phyloP scores from a whole-genome alignment of 1,139 yeast genomes.

The Sugiyamaella pinicola region DNA sequence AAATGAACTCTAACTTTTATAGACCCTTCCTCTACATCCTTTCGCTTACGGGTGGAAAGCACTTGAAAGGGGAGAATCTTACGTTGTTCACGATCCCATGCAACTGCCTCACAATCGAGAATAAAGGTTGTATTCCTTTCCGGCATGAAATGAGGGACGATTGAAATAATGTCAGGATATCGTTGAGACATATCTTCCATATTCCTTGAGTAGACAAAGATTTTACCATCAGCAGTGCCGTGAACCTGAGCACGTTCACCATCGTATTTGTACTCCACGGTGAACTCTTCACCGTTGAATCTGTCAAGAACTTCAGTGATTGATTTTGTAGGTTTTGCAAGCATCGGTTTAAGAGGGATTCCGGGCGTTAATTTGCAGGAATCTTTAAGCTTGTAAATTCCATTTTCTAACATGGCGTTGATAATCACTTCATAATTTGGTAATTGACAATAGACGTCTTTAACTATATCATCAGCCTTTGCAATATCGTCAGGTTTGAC shows the following conservation, averaged over 20 bases:
- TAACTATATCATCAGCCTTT: slow-evolving; percentile 72
- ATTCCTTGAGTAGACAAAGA: slow-evolving; percentile 85
- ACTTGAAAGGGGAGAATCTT: slow-evolving; percentile 93
- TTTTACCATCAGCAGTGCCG: slow-evolving; percentile 62
- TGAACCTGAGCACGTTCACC: slow-evolving; percentile 98
- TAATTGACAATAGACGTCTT: slow-evolving; percentile 86
- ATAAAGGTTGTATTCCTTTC: slow-evolving; percentile 56
- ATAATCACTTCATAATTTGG: slow-evolving; percentile 88
- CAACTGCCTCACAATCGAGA: slow-evolving; percentile 97
- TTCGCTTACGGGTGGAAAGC: slow-evolving; percentile 87
- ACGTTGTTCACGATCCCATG: slow-evolving; percentile 78
- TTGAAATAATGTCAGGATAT: slow-evolving; percentile 84
- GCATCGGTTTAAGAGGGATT: slow-evolving; percentile 94
- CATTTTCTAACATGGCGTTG: slow-evolving; percentile 63
- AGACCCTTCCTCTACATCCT: slow-evolving; percentile 84
- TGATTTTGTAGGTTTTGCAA: slow-evolving; percentile 96
- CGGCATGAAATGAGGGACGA: slow-evolving; percentile 62
- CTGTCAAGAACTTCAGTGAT: slow-evolving; percentile 87
- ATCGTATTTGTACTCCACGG: slow-evolving; percentile 96
- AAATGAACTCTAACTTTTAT: slow-evolving; percentile 89
- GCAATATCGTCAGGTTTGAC: slow-evolving; percentile 32
- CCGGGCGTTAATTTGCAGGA: slow-evolving; percentile 85
- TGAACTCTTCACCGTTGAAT: slow-evolving; percentile 80
- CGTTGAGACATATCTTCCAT: slow-evolving; percentile 96
- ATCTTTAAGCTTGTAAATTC: slow-evolving; percentile 64